Evolutionary conservation across 2,329 filamentous ascomycete genomes (phyloP).

Genomic region (Stemphylium vesicarium): DNA sequence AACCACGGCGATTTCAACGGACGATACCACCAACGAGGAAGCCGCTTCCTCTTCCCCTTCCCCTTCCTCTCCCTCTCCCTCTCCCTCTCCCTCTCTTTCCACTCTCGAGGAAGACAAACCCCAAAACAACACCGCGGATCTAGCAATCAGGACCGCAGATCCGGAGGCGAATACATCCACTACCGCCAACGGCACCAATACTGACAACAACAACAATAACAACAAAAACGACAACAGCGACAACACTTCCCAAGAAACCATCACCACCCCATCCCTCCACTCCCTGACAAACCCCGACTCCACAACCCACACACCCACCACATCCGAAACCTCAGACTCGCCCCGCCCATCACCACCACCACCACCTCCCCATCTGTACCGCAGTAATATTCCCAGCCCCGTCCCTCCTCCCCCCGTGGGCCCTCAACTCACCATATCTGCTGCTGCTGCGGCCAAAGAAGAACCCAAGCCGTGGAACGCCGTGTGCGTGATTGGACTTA

Average conservation of each 20-base stretch:
- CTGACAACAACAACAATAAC: no score
- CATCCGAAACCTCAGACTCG: neutral
- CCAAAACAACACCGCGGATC: neutral
- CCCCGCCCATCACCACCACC: neutral
- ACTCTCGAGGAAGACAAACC: neutral
- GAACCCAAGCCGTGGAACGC: constrained; percentile 62
- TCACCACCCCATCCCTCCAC: neutral
- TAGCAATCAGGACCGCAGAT: neutral
- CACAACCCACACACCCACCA: neutral
- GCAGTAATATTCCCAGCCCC: neutral
- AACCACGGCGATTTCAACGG: neutral
- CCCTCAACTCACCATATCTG: no score
- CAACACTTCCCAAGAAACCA: neutral
- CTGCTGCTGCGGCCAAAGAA: constrained; percentile 9
- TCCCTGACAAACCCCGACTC: neutral
- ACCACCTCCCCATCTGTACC: neutral
- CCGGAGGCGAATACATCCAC: neutral
- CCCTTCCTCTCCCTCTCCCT: neutral
- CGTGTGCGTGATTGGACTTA: constrained; percentile 63
- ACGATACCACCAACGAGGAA: neutral
- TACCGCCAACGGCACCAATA: neutral
- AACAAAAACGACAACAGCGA: no score
- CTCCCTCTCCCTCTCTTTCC: neutral
- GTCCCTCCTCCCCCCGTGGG: constrained; percentile 1
- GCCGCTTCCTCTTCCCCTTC: neutral